Evolutionary conservation across 78 protist genomes (phyloP).

Genomic region (Guillardia theta): DNA sequence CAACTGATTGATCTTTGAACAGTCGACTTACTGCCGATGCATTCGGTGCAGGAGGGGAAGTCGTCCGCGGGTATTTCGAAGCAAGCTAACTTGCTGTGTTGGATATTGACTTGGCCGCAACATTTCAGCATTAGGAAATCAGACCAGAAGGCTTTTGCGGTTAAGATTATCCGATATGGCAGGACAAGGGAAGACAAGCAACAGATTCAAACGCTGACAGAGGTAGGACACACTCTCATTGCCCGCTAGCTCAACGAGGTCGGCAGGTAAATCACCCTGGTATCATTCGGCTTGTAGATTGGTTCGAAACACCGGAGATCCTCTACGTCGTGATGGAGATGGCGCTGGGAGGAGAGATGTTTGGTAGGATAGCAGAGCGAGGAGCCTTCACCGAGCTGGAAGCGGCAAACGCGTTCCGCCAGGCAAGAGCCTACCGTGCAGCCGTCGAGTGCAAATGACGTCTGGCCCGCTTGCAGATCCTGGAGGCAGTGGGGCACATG

Average conservation of each 20-base stretch:
- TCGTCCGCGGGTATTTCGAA: not conserved
- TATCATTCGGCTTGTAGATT: not conserved
- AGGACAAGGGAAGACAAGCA: not conserved
- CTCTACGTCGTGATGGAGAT: not conserved
- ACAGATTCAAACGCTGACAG: not conserved
- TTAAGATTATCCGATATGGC: not conserved
- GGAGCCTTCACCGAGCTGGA: not conserved
- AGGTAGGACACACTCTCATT: too few species aligned
- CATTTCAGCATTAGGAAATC: not conserved
- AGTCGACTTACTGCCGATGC: not conserved
- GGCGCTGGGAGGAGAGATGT: not conserved
- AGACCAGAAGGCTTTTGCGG: not conserved
- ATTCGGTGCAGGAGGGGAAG: not conserved
- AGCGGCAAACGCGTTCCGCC: not conserved
- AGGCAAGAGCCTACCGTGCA: too few species aligned
- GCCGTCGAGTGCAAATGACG: not conserved
- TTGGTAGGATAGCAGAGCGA: not conserved
- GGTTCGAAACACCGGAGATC: not conserved
- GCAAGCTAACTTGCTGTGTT: not conserved
- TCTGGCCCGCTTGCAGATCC: not conserved
- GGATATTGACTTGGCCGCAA: not conserved
- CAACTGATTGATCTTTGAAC: too few species aligned
- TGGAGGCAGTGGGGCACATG: constrained; percentile 12
- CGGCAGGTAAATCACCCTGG: not conserved
- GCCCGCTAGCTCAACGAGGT: too few species aligned